Conservation (phyloP, 495 filamentous ascomycete species). For the Penicillium macrosclerotiorum region DNA sequence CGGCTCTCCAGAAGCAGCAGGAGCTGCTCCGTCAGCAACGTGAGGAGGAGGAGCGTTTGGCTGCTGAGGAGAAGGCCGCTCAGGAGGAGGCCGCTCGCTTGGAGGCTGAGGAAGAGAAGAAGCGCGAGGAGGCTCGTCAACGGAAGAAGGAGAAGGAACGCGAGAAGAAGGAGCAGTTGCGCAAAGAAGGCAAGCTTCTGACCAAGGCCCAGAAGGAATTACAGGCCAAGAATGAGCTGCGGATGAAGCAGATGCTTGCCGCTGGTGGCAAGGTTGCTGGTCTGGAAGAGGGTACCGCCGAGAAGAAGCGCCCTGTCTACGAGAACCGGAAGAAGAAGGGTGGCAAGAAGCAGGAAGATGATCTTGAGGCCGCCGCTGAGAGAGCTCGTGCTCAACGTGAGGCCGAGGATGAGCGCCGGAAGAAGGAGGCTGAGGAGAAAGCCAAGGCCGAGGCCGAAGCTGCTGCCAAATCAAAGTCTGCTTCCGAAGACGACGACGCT, state of each 20-base stretch:
- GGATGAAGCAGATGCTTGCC: conserved; percentile 91
- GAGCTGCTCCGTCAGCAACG: conserved; percentile 70
- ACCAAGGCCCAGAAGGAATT: conserved; percentile 92
- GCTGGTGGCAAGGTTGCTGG: conserved; percentile 77
- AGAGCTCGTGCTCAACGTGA: conserved; percentile 60
- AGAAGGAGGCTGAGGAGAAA: conserved; percentile 63
- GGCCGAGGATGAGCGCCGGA: conserved; percentile 69
- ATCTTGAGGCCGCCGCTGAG: conserved; percentile 60
- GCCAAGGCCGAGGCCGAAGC: conserved; percentile 58
- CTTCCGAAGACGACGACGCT: conserved; percentile 56
- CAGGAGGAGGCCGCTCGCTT: conserved; percentile 65
- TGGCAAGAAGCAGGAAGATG: conserved; percentile 69
- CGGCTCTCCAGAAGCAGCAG: conserved; percentile 87
- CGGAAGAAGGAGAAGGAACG: conserved; percentile 93
- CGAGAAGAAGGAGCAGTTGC: conserved; percentile 91
- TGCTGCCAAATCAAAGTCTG: conserved; percentile 58
- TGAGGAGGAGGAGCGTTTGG: conserved; percentile 68
- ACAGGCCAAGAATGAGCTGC: conserved; percentile 76
- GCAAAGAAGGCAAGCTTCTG: conserved; percentile 91
- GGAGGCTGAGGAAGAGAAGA: conserved; percentile 73
- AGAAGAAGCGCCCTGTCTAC: conserved; percentile 74
- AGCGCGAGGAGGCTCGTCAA: conserved; percentile 69
- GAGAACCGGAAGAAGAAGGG: conserved; percentile 76
- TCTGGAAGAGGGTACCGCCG: conserved; percentile 57
- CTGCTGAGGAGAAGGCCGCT: conserved; percentile 72